A percentile compares a stretch with the other conserved stretches of the same genome.
These are phyloP conservation scores for Mrakia blollopis DNA, from an alignment of 768 basidiomycete genomes.

Conservation along the genomic window DNA sequence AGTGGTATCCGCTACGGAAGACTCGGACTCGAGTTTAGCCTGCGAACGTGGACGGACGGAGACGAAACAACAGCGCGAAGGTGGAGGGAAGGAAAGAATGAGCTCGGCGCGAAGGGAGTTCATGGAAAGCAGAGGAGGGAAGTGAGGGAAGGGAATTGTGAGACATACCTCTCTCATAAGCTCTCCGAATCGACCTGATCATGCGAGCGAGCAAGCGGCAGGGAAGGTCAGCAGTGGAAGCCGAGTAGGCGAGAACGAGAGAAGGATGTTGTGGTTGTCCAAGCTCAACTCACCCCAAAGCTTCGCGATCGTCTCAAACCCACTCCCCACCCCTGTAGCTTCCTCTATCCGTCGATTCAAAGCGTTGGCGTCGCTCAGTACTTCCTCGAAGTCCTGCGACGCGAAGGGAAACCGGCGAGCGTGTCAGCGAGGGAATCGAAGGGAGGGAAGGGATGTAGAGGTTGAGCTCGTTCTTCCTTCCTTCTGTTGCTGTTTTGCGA, in stretches of 20 bases:
- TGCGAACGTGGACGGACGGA: neutral
- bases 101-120: neutral
- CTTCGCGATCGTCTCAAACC: constrained; percentile 80
- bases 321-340: constrained; percentile 83
- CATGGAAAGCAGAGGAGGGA: neutral
- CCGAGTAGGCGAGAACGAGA: neutral
- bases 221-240: neutral
- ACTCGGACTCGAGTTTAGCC: constrained; percentile 2
- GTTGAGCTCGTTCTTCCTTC: neutral
- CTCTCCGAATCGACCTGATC: constrained; percentile 9
- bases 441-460: neutral
- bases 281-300: constrained; percentile 79
- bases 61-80: neutral
- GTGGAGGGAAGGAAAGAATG: neutral
- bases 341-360: constrained; percentile 89
- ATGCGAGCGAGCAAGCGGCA: too few relatives aligned
- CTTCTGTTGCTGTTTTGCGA: neutral
- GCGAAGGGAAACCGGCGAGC: constrained; percentile 1
- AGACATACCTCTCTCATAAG: constrained; percentile 20
- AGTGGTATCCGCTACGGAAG: neutral
- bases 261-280: constrained; percentile 48
- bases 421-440: neutral
- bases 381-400: constrained; percentile 74
- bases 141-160: neutral
- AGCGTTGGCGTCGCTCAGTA: constrained; percentile 75